Base-by-base conservation (phyloP, 176 grass and related monocot genomes). In the Oryza glumipatula region DNA sequence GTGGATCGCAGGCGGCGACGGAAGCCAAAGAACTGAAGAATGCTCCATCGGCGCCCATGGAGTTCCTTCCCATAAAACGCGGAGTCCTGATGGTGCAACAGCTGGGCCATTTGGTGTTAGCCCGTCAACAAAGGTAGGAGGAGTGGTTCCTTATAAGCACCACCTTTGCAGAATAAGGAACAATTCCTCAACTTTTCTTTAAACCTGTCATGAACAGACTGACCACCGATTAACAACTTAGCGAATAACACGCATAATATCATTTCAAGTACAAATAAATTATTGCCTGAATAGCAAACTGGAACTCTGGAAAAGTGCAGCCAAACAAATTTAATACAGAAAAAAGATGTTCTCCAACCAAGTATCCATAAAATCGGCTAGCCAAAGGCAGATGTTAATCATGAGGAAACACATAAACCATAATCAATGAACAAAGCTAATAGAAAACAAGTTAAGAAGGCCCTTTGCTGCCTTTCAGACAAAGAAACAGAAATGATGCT, bases 11-110 rank as follows among this genome's bases (percentile, higher is more conserved):
- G 41, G 73, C 11, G 86, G 21, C 65, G 79, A 45, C 89, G 90
- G 70, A 92, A 92, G 67, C 93, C 90, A 11, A 97, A 94, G 72
- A 94, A 92, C 45, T 94, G 90, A 85, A 94, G 77, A 43, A 94
- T 86, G 78, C 92, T 72, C 90, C 90, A 94, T 72, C 68, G 70
- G 56, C 81, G 67, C 60, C 94, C 88, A 11, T 86, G 48, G 54
- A 88, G 65, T 68, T 92, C 86, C 85, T 94, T 97, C 58, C 88
- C 82, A 70, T 90, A 87, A 33, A 91, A 67, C 2, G 15, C 54
- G 0, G 90, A 80, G 2, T 97, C 88, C 76, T 97, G 90, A 64
- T 92, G 90, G 75, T 91, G 85, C 76, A 92, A 79, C 43, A 92
- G 54, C 87, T 79, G 78, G 81, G 76, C 76, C 89, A 91, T 90